Base-by-base conservation (phyloP, 1,284 basidiomycete species). In the Ceratobasidium sp. region DNA sequence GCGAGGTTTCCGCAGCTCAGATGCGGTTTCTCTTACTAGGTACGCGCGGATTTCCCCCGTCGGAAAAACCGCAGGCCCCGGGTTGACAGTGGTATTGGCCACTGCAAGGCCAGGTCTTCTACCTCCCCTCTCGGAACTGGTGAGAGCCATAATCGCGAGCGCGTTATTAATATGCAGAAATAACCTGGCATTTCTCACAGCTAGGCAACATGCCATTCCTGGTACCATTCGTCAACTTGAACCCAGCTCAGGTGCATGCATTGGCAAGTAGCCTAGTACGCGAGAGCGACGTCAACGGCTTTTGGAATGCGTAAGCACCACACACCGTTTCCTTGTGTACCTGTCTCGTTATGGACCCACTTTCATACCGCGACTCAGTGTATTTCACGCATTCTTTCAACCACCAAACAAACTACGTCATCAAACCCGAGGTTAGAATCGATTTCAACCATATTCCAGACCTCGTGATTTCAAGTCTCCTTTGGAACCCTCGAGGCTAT, bases 261-360 rank as follows among this genome's bases (percentile, higher is more conserved):
- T 27, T 53, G 24, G 49, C 49, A n/a, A 53, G 13, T 27, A 53
- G 49, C 22, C 24, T 53, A 53, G 22, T 27, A 22, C 49, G 22
- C n/a, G 22, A 53, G 22, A 53, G 22, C 49, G 22, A 53, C 49
- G 49, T 53, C 49, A 53, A 53, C 13, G 49, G 24, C 22, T 13
- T 53, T 53, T 53, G 49, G 49, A 53, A 53, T 53, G 49, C n/a
- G 49, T 53, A n/a, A 53, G 49, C 24, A n/a, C n/a, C 6, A 24
- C 16, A 43, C 41, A 43, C 11, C 49, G n/a, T 6, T 53, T 53
- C 22, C 43, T 14, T 19, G 43, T 19, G 16, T 14, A 46, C 43
- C 43, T 53, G 49, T 24, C n/a, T 19, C 48, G n/a, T 24, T 24
- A 7, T 49, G 13, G n/a, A n/a, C n/a, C 19, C 8, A 49, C n/a